Evolutionary conservation across 2,329 filamentous ascomycete species (phyloP).

Genomic region (Fusarium sulawesiense): DNA sequence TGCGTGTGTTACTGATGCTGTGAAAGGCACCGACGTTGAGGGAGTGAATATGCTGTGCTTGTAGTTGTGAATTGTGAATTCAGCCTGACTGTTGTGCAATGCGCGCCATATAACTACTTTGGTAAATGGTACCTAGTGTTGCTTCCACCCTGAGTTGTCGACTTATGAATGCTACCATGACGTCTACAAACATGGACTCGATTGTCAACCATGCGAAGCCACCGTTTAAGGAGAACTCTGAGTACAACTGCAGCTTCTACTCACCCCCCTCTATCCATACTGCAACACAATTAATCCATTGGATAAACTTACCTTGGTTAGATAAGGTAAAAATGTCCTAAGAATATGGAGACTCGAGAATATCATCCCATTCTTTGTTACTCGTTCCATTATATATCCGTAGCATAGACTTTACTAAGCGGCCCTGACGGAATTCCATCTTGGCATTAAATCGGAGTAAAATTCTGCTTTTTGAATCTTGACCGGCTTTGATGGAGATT

Average conservation of each 20-base stretch:
- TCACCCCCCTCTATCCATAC: rapidly evolving
- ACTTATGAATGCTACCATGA: not conserved
- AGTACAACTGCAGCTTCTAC: not conserved
- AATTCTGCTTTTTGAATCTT: not conserved
- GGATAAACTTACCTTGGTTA: not conserved
- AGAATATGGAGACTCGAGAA: not conserved
- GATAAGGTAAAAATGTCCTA: too few species aligned
- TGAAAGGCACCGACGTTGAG: not conserved
- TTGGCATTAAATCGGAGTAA: conserved; percentile 4
- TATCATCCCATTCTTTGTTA: not conserved
- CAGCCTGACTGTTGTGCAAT: not conserved
- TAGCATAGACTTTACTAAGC: not conserved
- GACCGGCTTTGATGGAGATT: not conserved
- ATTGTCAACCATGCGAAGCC: not conserved
- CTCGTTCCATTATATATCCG: not conserved
- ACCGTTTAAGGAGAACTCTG: not conserved
- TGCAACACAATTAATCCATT: not conserved
- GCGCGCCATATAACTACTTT: not conserved
- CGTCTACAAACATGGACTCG: not conserved
- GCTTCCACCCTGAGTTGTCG: not conserved
- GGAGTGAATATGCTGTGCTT: not conserved
- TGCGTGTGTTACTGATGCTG: not conserved
- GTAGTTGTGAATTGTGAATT: not conserved
- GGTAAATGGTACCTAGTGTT: not conserved
- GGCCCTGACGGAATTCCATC: not conserved